Percentiles rank a stretch among this genome's conserved stretches.
Evolutionary conservation across 1,284 basidiomycete species (phyloP).

Genomic region (Puccinia polysora): DNA sequence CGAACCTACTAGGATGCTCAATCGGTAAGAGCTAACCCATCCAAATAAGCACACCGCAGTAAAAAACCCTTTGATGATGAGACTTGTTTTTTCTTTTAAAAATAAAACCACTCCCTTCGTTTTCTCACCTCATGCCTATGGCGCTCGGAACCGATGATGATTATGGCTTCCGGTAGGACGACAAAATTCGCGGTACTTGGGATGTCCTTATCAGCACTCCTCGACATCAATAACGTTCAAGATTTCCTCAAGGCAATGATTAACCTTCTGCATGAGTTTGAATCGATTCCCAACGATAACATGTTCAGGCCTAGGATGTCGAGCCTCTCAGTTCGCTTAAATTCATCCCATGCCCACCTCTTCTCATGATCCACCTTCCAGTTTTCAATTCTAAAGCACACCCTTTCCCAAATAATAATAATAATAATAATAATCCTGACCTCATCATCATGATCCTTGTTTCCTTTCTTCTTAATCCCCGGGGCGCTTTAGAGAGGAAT

Average conservation of each 20-base stretch:
- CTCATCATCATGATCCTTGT: neutral
- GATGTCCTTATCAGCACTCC: constrained; percentile 69
- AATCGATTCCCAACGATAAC: constrained; percentile 71
- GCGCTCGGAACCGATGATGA: no score
- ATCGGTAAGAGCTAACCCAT: constrained; percentile 59
- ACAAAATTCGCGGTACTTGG: constrained; percentile 72
- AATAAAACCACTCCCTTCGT: neutral
- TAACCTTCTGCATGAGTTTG: constrained; percentile 69
- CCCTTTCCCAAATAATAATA: constrained; percentile 42
- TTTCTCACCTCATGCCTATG: no score
- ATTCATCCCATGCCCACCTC: neutral
- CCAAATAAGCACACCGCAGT: no score
- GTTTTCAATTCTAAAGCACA: constrained; percentile 41
- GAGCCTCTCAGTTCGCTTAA: constrained; percentile 46
- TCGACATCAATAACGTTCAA: constrained; percentile 70
- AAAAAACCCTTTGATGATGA: neutral
- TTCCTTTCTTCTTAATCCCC: neutral
- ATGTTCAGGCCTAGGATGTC: constrained; percentile 70
- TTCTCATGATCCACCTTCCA: neutral
- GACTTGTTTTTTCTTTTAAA: neutral
- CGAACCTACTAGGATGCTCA: constrained; percentile 68
- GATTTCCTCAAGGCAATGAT: constrained; percentile 70
- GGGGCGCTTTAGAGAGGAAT: constrained; percentile 44
- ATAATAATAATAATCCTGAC: neutral
- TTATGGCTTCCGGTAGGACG: constrained; percentile 64